Evolutionary conservation across 2,329 filamentous ascomycete genomes (phyloP).

Genomic region (Simplicillium aogashimaense): DNA sequence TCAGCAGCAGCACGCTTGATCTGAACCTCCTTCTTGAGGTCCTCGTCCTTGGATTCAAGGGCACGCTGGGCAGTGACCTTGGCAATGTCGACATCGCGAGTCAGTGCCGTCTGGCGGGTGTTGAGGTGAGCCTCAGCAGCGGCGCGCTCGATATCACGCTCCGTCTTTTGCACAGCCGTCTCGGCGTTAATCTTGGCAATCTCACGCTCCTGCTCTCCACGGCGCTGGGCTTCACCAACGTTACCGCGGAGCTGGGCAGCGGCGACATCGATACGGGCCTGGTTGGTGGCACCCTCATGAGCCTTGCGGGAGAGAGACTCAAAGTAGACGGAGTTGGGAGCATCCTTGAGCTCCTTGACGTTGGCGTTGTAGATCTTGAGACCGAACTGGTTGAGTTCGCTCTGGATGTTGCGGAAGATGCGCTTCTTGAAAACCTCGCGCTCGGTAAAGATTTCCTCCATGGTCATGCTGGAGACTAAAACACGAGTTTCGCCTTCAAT

Average conservation of each 20-base stretch:
- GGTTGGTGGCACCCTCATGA: conserved; percentile 76
- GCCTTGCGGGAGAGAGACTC: conserved; percentile 73
- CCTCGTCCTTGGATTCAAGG: conserved; percentile 68
- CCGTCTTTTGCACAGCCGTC: conserved; percentile 75
- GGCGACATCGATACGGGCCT: conserved; percentile 59
- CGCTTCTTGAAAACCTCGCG: conserved; percentile 68
- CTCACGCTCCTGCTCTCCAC: conserved; percentile 73
- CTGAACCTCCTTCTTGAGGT: conserved; percentile 71
- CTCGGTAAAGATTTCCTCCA: conserved; percentile 81
- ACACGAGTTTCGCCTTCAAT: conserved; percentile 83
- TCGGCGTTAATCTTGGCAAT: conserved; percentile 83
- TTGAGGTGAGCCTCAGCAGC: conserved; percentile 67
- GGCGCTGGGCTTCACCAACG: conserved; percentile 68
- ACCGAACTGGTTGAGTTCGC: conserved; percentile 72
- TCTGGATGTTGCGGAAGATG: conserved; percentile 66
- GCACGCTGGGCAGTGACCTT: conserved; percentile 64
- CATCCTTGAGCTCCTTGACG: conserved; percentile 80
- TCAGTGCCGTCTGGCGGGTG: conserved; percentile 62
- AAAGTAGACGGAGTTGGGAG: conserved; percentile 74
- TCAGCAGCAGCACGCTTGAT: conserved; percentile 69
- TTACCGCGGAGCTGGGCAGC: conserved; percentile 57
- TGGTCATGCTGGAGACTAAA: conserved; percentile 80
- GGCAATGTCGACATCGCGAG: conserved; percentile 65
- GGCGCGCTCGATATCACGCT: conserved; percentile 74
- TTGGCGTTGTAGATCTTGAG: conserved; percentile 64